Conservation (phyloP, 148 eudicot genomes). For the Suaeda aralocaspica region DNA sequence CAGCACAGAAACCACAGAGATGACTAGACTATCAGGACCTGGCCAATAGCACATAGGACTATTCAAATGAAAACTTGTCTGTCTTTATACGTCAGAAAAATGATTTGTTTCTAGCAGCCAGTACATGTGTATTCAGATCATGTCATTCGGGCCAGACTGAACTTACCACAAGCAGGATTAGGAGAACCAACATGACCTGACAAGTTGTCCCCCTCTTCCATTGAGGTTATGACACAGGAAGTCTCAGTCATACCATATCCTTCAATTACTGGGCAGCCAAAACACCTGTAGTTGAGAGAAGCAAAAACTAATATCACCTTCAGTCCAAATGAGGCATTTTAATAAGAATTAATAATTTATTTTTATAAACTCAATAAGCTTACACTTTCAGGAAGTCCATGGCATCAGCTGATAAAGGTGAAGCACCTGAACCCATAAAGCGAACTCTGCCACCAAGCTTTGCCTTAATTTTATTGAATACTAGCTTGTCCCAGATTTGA, state of each 20-base stretch:
- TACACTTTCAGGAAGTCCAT: conserved; percentile 87
- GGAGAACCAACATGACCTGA: conserved; percentile 98
- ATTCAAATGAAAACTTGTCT: not conserved
- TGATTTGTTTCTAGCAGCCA: not conserved
- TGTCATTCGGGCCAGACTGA: conserved; percentile 13
- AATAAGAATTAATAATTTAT: not conserved
- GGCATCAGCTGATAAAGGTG: conserved; percentile 89
- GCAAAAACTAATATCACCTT: conserved; percentile 9
- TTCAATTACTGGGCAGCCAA: conserved; percentile 82
- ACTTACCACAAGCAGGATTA: conserved; percentile 90
- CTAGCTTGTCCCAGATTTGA: conserved; percentile 88
- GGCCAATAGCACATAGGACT: not conserved
- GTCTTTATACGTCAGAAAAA: not conserved
- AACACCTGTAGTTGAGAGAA: conserved; percentile 50
- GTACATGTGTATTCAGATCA: not conserved
- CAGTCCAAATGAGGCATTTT: not conserved
- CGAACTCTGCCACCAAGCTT: conserved; percentile 95
- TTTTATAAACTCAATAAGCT: conserved; percentile 26
- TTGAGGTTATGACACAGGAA: conserved; percentile 81
- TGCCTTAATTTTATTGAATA: conserved; percentile 89
- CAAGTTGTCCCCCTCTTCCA: conserved; percentile 61
- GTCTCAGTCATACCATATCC: conserved; percentile 99
- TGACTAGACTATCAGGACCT: not conserved
- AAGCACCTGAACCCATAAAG: conserved; percentile 85
- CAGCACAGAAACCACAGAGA: not conserved